Percentiles rank a stretch among this genome's conserved stretches.
phyloP scores from a whole-genome alignment of 148 eudicot genomes.

The Selenicereus undatus region DNA sequence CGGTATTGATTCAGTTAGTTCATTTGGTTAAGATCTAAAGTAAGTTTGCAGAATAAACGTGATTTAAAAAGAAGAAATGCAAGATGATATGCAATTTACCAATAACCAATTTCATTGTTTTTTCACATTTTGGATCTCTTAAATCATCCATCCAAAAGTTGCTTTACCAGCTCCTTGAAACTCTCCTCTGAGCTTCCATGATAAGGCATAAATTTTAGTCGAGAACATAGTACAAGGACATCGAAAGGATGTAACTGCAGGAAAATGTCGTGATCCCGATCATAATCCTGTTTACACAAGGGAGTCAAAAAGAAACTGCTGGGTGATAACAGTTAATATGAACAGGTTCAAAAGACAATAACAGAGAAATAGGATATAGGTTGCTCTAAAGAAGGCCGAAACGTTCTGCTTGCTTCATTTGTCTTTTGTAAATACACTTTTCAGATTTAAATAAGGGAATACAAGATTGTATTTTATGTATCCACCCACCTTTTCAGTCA shows the following conservation, averaged over 20 bases:
- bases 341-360: neutral
- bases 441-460: neutral
- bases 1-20: neutral
- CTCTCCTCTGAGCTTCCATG: constrained; percentile 46
- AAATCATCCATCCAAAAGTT: constrained; percentile 28
- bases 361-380: neutral
- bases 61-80: neutral
- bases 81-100: neutral
- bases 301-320: neutral
- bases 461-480: neutral
- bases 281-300: constrained; percentile 62
- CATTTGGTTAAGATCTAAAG: neutral
- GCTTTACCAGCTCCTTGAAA: constrained; percentile 49
- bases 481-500: constrained; percentile 82
- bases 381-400: neutral
- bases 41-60: neutral
- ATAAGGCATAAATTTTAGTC: constrained; percentile 44
- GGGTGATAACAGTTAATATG: neutral
- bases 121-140: neutral
- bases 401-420: neutral
- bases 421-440: neutral
- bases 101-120: neutral
- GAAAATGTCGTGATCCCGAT: constrained; percentile 62
- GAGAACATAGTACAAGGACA: constrained; percentile 67
- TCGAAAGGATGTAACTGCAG: constrained; percentile 46